Percentiles rank a stretch among this genome's conserved stretches.
These are phyloP conservation scores for Centaurea solstitialis DNA, from an alignment of 129 eudicot genomes.

Conservation along the genomic window DNA sequence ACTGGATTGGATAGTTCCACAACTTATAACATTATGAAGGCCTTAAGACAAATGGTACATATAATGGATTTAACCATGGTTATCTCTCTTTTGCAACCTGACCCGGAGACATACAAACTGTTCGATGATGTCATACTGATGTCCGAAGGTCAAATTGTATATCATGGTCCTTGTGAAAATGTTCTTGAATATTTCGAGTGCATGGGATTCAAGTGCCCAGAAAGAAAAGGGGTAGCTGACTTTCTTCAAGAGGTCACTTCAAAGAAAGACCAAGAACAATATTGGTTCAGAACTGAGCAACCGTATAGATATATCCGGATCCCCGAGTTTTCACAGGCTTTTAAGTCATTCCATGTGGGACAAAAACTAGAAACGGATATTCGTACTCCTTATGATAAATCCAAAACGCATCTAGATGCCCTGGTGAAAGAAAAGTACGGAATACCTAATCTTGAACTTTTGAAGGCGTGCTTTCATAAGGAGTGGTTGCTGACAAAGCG, in stretches of 20 bases:
- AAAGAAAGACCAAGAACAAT: constrained; percentile 27
- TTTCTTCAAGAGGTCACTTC: constrained; percentile 35
- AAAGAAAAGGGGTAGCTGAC: constrained; percentile 28
- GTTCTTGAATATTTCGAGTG: constrained; percentile 17
- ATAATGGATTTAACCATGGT: constrained; percentile 34
- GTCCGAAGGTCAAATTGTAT: constrained; percentile 32
- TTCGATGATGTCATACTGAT: constrained; percentile 27
- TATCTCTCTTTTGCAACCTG: constrained; percentile 33
- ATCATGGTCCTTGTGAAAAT: constrained; percentile 25
- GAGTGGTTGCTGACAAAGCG: constrained; percentile 29
- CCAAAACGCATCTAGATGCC: constrained; percentile 21
- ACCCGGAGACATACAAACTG: constrained; percentile 28
- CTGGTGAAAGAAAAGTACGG: constrained; percentile 21
- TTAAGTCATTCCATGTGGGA: constrained; percentile 22
- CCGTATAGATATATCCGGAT: constrained; percentile 4
- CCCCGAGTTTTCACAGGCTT: constrained; percentile 12
- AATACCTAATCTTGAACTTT: constrained; percentile 22
- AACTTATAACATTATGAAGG: constrained; percentile 23
- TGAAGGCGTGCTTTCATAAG: constrained; percentile 26
- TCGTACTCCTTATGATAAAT: constrained; percentile 10
- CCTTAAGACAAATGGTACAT: constrained; percentile 19
- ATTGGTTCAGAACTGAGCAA: constrained; percentile 11
- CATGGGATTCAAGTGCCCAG: constrained; percentile 27
- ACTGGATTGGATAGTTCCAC: constrained; percentile 32
- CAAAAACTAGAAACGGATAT: constrained; percentile 15